phyloP scores from a whole-genome alignment of 2,329 filamentous ascomycete genomes.

The Microdochium nivale region DNA sequence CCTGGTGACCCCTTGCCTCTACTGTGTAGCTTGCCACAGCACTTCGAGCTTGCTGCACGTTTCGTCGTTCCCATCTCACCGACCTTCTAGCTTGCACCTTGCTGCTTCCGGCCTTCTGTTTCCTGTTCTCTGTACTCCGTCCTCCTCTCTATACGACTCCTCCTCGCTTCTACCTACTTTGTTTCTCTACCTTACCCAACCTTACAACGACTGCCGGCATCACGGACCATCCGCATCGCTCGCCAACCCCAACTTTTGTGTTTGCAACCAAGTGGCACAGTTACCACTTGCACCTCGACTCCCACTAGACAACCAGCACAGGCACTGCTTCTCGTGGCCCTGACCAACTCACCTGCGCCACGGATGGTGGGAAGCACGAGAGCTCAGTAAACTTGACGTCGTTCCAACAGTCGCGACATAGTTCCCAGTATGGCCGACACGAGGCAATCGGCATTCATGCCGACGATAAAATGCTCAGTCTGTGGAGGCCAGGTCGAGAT shows the following conservation, averaged over 20 bases:
- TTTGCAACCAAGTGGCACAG: too few relatives aligned
- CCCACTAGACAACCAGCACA: too few relatives aligned
- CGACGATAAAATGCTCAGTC: slow-evolving; percentile 80
- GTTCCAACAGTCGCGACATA: not conserved
- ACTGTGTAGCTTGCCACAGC: too few relatives aligned
- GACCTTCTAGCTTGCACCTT: not conserved
- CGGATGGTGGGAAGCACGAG: not conserved
- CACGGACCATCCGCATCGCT: not conserved
- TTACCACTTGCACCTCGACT: too few relatives aligned
- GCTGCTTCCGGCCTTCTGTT: not conserved
- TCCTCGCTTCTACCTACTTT: not conserved
- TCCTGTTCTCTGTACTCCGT: not conserved
- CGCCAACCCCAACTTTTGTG: not conserved
- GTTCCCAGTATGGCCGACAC: not conserved
- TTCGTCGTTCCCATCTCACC: not conserved
- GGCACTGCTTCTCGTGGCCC: too few relatives aligned
- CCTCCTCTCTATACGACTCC: too few relatives aligned
- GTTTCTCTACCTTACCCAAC: not conserved
- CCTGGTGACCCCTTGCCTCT: not conserved
- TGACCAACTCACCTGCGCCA: not conserved
- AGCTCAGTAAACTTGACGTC: not conserved
- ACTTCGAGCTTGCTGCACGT: not conserved
- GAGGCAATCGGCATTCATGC: slow-evolving; percentile 61
- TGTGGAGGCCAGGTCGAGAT: slow-evolving; percentile 75
- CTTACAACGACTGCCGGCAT: not conserved